These are phyloP conservation scores for Cyclocybe aegerita DNA, from an alignment of 768 basidiomycete species.

Conservation along the genomic window DNA sequence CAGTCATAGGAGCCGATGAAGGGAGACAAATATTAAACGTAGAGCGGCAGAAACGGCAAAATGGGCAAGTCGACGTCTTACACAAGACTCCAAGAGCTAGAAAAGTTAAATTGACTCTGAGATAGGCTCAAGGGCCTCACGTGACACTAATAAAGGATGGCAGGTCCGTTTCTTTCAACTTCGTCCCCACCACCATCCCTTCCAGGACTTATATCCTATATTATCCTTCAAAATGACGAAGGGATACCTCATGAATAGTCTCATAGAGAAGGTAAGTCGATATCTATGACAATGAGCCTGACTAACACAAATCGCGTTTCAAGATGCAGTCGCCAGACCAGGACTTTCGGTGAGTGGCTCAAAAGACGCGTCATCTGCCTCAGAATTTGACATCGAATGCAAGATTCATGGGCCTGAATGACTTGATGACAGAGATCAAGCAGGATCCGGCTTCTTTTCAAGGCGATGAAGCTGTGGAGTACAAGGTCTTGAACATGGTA, in stretches of 20 bases:
- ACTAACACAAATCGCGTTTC: conserved; percentile 8
- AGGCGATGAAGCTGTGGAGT: conserved; percentile 85
- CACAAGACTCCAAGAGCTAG: too few relatives aligned
- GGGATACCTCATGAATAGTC: conserved; percentile 79
- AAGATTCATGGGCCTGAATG: conserved; percentile 97
- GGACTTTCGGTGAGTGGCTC: conserved; percentile 69
- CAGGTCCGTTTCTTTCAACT: not conserved
- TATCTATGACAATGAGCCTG: not conserved
- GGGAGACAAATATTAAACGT: too few relatives aligned
- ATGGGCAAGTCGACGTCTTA: too few relatives aligned
- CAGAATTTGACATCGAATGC: conserved; percentile 10
- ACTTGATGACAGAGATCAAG: conserved; percentile 87
- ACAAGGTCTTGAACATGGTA: conserved; percentile 81
- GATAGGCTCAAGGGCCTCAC: too few relatives aligned
- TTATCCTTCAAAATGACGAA: conserved; percentile 66
- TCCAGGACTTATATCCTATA: conserved; percentile 1
- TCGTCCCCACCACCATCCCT: conserved; percentile 3
- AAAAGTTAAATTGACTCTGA: too few relatives aligned
- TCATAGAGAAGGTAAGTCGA: conserved; percentile 70
- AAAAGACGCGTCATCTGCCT: conserved; percentile 23
- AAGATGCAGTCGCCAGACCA: conserved; percentile 92
- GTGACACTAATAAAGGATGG: too few relatives aligned
- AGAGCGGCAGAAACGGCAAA: too few relatives aligned
- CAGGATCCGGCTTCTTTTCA: conserved; percentile 72
- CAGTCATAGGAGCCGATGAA: too few relatives aligned